Conservation (phyloP, 2,329 filamentous ascomycete genomes). For the Alternaria sp. region DNA sequence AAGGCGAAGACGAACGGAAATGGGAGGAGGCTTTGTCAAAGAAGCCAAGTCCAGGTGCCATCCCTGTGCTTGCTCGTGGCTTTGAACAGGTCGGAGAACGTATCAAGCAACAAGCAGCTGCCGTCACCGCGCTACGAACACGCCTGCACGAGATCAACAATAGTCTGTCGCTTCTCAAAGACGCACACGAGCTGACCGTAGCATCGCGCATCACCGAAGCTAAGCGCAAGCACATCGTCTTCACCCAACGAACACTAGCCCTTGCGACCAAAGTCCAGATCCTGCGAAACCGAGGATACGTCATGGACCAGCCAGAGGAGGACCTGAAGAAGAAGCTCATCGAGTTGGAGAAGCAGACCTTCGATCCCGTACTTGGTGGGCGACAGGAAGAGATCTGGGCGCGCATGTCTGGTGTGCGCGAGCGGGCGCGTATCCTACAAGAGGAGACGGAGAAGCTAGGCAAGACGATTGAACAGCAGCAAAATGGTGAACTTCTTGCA, state of each 20-base stretch:
- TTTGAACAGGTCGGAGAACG: slow-evolving; percentile 76
- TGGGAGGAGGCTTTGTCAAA: slow-evolving; percentile 86
- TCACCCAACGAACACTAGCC: slow-evolving; percentile 75
- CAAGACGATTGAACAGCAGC: slow-evolving; percentile 56
- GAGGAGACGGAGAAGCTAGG: slow-evolving; percentile 76
- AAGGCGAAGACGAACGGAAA: slow-evolving; percentile 75
- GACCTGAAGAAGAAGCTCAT: slow-evolving; percentile 76
- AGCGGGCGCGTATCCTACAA: slow-evolving; percentile 75
- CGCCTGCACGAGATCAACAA: slow-evolving; percentile 82
- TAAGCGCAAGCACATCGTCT: slow-evolving; percentile 73
- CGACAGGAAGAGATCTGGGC: slow-evolving; percentile 88
- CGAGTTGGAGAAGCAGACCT: slow-evolving; percentile 72
- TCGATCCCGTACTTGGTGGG: slow-evolving; percentile 77
- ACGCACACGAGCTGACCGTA: slow-evolving; percentile 78
- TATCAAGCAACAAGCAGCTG: slow-evolving; percentile 74
- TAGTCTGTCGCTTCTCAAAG: slow-evolving; percentile 74
- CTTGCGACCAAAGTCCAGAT: slow-evolving; percentile 83
- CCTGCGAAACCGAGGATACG: slow-evolving; percentile 80
- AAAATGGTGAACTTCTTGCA: slow-evolving; percentile 62
- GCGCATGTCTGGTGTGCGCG: slow-evolving; percentile 75
- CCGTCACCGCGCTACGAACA: slow-evolving; percentile 73
- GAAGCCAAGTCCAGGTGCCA: slow-evolving; percentile 77
- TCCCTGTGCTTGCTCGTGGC: slow-evolving; percentile 78
- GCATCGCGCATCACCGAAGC: slow-evolving; percentile 77
- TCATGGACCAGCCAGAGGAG: slow-evolving; percentile 80